Base-by-base conservation (phyloP, 2,329 filamentous ascomycete genomes). In the Taxawa tesnikishii region DNA sequence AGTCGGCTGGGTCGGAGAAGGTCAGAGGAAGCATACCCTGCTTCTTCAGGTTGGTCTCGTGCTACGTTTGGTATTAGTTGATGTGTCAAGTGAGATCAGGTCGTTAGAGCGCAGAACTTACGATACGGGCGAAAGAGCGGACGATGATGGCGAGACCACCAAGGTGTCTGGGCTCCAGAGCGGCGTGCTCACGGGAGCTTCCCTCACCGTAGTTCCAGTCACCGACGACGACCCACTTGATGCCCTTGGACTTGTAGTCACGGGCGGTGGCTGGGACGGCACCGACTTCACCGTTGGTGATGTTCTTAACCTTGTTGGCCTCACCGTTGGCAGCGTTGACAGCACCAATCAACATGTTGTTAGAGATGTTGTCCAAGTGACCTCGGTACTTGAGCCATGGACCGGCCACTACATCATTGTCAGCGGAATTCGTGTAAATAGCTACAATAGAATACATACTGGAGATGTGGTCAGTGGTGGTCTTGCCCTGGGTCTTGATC, bases 41-140 rank as follows among this genome's bases (percentile, higher is more conserved):
- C 80, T 98, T 98, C 83, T 98, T 98, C 70, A 98, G 67, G 76
- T 98, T 98, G 70, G 90, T 98, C 74, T 98, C 90, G 74, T 98
- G 90, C 63, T 67, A 39, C 32, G 30, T 17, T 18, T 16, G 26
- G n/a, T 17, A 34, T 37, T 32, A 31, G 25, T 28, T 44, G 35
- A 37, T 25, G 32, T 27, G 6, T 11, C 5, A 4, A 7, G 26
- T 16, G 19, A 13, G 28, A 17, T 13, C 31, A 23, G 6, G 16
- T 7, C 16, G 12, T 6, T 18, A 14, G 28, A 5, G 18, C 10
- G 25, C 4, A 26, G 13, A 19, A 32, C 63, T 59, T 56, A 66
- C 63, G 56, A 98, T 98, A 81, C 90, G 90, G 54, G 90, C 90
- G 58, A 98, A 98, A 44, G 75, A 83, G 56, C 84, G 80, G 55